Conservation (phyloP, 2,329 filamentous ascomycete genomes). For the Trichophyton simii region DNA sequence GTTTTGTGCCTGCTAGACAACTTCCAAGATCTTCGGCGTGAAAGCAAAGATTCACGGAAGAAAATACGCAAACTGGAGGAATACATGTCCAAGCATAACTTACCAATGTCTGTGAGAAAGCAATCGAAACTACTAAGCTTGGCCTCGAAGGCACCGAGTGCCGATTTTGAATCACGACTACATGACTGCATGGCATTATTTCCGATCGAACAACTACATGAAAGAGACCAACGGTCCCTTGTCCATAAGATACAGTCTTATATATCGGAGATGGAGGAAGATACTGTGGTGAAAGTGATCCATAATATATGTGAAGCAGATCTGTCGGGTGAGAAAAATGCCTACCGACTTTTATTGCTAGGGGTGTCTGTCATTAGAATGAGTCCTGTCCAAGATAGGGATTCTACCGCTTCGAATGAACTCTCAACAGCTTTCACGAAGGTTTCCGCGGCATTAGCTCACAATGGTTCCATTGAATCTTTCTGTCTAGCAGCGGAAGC, state of each 20-base stretch:
- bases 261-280: slow-evolving; percentile 23
- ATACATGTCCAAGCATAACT: slow-evolving; percentile 23
- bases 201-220: slow-evolving; percentile 25
- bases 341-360: slow-evolving; percentile 25
- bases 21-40: slow-evolving; percentile 27
- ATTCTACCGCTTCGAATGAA: slow-evolving; percentile 24
- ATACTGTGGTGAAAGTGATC: slow-evolving; percentile 22
- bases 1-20: slow-evolving; percentile 29
- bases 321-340: slow-evolving; percentile 20
- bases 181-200: slow-evolving; percentile 24
- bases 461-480: slow-evolving; percentile 25
- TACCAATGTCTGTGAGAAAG: slow-evolving; percentile 18
- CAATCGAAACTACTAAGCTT: slow-evolving; percentile 26
- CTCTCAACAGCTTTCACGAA: slow-evolving; percentile 27
- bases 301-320: slow-evolving; percentile 22
- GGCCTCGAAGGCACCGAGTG: slow-evolving; percentile 17
- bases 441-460: slow-evolving; percentile 21
- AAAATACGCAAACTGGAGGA: slow-evolving; percentile 25
- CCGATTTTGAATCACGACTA: slow-evolving; percentile 4
- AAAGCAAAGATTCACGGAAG: slow-evolving; percentile 25
- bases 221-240: slow-evolving; percentile 27
- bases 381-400: slow-evolving; percentile 27
- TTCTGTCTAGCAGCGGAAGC: slow-evolving; percentile 31
- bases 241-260: slow-evolving; percentile 25
- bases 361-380: slow-evolving; percentile 26